phyloP scores from a whole-genome alignment of 2,329 filamentous ascomycete genomes.

The Xylariaceae sp. region DNA sequence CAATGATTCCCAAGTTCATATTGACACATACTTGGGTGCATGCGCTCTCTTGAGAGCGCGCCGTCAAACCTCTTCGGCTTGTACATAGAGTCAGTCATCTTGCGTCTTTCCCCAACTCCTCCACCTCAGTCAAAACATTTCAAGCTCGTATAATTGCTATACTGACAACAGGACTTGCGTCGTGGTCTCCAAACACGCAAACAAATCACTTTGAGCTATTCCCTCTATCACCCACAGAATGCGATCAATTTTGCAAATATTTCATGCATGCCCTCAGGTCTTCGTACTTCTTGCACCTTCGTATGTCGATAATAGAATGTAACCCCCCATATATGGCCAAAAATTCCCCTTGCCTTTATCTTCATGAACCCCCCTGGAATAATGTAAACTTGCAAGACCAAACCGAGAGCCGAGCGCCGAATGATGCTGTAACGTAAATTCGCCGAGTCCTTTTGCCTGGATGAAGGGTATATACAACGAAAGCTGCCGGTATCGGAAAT shows the following conservation, averaged over 20 bases:
- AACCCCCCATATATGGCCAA: constrained; percentile 20
- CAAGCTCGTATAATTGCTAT: constrained; percentile 11
- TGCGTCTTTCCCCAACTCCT: constrained; percentile 2
- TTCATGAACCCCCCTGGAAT: constrained; percentile 14
- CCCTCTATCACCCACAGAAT: constrained; percentile 25
- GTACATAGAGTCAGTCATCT: background rate
- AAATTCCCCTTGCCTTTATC: constrained; percentile 16
- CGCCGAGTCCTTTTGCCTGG: constrained; percentile 34
- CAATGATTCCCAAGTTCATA: background rate
- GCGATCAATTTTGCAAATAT: constrained; percentile 13
- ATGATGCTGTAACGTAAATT: constrained; percentile 36
- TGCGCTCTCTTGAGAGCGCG: background rate
- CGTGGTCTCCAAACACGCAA: constrained; percentile 13
- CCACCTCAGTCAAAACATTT: constrained; percentile 9
- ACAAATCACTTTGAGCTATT: constrained; percentile 12
- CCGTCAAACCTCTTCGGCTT: background rate
- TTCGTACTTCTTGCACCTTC: constrained; percentile 18
- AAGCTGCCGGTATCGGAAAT: constrained; percentile 23
- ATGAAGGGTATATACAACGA: constrained; percentile 39
- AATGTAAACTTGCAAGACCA: constrained; percentile 24
- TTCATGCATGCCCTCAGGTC: constrained; percentile 17
- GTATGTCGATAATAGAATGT: constrained; percentile 16
- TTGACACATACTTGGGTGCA: background rate
- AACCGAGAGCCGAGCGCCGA: constrained; percentile 34
- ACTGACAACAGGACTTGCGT: constrained; percentile 24